Conservation (phyloP, 352 stramenopile species). For the Phytophthora macrochlamydospora region DNA sequence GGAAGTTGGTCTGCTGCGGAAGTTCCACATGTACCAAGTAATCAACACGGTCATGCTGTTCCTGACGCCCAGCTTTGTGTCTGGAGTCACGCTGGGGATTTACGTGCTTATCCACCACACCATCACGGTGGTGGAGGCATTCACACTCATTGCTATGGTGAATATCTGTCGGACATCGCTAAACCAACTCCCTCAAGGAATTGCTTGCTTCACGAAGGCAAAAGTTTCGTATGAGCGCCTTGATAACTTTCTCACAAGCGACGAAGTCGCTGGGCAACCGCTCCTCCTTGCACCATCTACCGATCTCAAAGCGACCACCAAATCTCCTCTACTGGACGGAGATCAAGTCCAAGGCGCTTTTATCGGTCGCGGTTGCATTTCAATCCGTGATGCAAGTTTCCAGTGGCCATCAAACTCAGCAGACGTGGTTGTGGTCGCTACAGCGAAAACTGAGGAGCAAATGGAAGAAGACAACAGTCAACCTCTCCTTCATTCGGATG, state of each 20-base stretch:
- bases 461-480: too few species aligned
- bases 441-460: conserved; percentile 2
- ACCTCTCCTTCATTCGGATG: too few species aligned
- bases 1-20: conserved; percentile 45
- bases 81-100: conserved; percentile 19
- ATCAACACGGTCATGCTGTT: conserved; percentile 47
- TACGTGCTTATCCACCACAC: conserved; percentile 33
- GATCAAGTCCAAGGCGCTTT: too few species aligned
- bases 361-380: too few species aligned
- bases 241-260: conserved; percentile 24
- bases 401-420: conserved; percentile 27
- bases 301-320: not conserved
- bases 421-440: conserved; percentile 26
- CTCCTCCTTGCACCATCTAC: not conserved
- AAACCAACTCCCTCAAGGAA: conserved; percentile 23
- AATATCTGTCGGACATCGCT: conserved; percentile 31
- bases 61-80: conserved; percentile 35
- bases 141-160: conserved; percentile 37
- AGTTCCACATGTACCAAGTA: conserved; percentile 42
- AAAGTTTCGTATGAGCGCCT: conserved; percentile 31
- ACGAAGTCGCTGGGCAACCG: conserved; percentile 9
- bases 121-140: conserved; percentile 30
- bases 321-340: not conserved
- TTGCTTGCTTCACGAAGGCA: conserved; percentile 26
- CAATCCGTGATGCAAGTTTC: conserved; percentile 25